Percentiles rank a stretch among this genome's conserved stretches.
Evolutionary conservation across 2,329 filamentous ascomycete species (phyloP).

Genomic region (Rhynchosporium graminicola): DNA sequence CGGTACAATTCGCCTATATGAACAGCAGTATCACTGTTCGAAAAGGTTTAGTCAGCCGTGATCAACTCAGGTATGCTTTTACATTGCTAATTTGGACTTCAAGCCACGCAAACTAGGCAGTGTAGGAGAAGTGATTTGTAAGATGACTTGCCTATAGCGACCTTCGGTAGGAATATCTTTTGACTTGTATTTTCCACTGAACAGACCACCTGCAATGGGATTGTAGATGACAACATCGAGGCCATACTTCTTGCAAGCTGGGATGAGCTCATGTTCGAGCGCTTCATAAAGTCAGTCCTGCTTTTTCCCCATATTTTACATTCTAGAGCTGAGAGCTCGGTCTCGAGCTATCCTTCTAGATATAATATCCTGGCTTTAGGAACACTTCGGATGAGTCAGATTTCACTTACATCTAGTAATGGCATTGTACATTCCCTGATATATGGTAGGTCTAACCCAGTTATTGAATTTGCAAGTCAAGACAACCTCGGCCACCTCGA

Average conservation of each 20-base stretch:
- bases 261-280: slow-evolving; percentile 74
- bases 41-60: not conserved
- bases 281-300: slow-evolving; percentile 29
- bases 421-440: slow-evolving; percentile 86
- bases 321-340: too few species aligned
- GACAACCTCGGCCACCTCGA: slow-evolving; percentile 83
- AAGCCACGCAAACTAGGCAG: not conserved
- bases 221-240: slow-evolving; percentile 82
- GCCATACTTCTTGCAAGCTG: slow-evolving; percentile 72
- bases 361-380: too few species aligned
- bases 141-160: slow-evolving; percentile 54
- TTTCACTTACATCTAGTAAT: slow-evolving; percentile 58
- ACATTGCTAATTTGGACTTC: not conserved
- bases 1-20: slow-evolving; percentile 53
- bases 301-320: too few species aligned
- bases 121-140: not conserved
- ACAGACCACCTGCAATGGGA: slow-evolving; percentile 76
- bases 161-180: slow-evolving; percentile 60
- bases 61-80: too few species aligned
- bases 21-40: slow-evolving; percentile 46
- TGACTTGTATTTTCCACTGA: slow-evolving; percentile 68
- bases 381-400: too few species aligned
- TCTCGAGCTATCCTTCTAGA: too few species aligned
- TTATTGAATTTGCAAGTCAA: slow-evolving; percentile 44
- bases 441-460: slow-evolving; percentile 66